A percentile compares a stretch with the other conserved stretches of the same genome.
Conservation (phyloP, 495 filamentous ascomycete genomes). For the Penicillium turbatum region DNA sequence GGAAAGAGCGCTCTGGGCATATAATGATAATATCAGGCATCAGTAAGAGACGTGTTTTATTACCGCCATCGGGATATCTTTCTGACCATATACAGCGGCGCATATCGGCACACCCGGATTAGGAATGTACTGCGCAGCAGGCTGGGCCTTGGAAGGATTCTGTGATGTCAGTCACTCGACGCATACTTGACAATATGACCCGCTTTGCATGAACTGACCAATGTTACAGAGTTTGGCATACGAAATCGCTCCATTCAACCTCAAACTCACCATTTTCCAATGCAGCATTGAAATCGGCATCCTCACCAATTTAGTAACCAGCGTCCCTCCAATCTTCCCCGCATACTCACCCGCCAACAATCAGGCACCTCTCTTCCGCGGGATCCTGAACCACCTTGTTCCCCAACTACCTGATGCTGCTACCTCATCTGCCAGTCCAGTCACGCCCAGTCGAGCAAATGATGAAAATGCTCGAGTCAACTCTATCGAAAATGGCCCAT, state of each 20-base stretch:
- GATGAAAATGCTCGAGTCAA: conserved; percentile 24
- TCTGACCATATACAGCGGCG: conserved; percentile 49
- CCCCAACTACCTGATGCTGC: conserved; percentile 44
- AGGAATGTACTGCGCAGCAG: conserved; percentile 83
- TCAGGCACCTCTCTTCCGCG: conserved; percentile 72
- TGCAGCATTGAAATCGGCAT: conserved; percentile 79
- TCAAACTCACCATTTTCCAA: conserved; percentile 94
- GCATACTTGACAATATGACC: not conserved
- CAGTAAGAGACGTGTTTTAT: conserved; percentile 42
- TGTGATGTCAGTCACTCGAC: conserved; percentile 58
- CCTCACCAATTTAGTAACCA: conserved; percentile 79
- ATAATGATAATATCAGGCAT: conserved; percentile 87
- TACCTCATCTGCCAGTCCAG: conserved; percentile 8
- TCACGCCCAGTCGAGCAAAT: conserved; percentile 14
- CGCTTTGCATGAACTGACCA: conserved; percentile 10
- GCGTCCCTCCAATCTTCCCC: conserved; percentile 67
- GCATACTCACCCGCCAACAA: conserved; percentile 70
- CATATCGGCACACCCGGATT: conserved; percentile 92
- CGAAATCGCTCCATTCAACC: conserved; percentile 95
- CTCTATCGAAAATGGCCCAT: conserved; percentile 40
- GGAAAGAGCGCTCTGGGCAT: conserved; percentile 75
- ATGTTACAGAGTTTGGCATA: conserved; percentile 71
- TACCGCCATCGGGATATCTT: not conserved
- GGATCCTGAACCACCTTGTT: conserved; percentile 72
- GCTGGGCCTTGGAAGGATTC: conserved; percentile 96